Evolutionary conservation across 2,329 filamentous ascomycete genomes (phyloP).

Genomic region (Sporothrix variecibatus): DNA sequence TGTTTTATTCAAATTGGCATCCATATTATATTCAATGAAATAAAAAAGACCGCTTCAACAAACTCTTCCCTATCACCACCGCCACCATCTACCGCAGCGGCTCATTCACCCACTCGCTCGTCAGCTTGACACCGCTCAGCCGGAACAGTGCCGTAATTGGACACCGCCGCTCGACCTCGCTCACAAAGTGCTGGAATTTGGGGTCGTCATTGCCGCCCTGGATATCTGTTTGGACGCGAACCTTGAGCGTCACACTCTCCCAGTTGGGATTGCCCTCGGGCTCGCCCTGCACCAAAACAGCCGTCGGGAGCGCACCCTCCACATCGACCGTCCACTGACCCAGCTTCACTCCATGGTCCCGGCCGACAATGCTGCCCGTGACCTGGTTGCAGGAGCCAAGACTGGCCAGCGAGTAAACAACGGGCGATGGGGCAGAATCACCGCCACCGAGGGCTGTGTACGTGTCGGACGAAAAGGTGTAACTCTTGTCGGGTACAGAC

Average conservation of each 20-base stretch:
- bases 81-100: neutral
- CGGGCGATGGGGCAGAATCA: conserved; percentile 16
- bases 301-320: conserved; percentile 21
- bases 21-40: too few species aligned
- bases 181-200: conserved; percentile 19
- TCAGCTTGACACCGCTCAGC: conserved; percentile 17
- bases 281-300: conserved; percentile 15
- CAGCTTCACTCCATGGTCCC: conserved; percentile 16
- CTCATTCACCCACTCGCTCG: conserved; percentile 22
- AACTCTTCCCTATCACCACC: too few species aligned
- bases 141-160: conserved; percentile 23
- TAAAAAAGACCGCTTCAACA: too few species aligned
- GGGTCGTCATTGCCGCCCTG: neutral
- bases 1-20: too few species aligned
- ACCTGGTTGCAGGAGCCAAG: conserved; percentile 23
- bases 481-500: conserved; percentile 13
- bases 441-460: conserved; percentile 20
- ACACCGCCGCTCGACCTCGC: conserved; percentile 24
- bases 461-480: conserved; percentile 19
- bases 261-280: conserved; percentile 22
- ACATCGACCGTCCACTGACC: conserved; percentile 22
- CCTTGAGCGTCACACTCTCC: conserved; percentile 14
- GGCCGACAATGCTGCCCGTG: conserved; percentile 20
- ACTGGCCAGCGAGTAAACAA: conserved; percentile 22
- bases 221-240: conserved; percentile 21